A percentile compares a stretch with the other conserved stretches of the same genome.
These are phyloP conservation scores for Rhododendron williamsianum DNA, from an alignment of 148 eudicot species.

Conservation along the genomic window DNA sequence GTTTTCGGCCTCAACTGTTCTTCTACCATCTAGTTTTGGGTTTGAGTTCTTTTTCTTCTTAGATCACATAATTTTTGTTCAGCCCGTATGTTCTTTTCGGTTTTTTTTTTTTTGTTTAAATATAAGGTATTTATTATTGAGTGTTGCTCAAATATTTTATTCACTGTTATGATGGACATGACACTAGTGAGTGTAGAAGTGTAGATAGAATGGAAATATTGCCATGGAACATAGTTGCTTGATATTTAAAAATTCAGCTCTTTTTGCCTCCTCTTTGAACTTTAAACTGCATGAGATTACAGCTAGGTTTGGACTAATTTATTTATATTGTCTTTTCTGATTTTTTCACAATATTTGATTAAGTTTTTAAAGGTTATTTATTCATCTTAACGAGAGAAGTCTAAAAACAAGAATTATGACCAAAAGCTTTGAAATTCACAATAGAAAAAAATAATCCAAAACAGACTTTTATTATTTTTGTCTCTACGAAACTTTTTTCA, in stretches of 20 bases:
- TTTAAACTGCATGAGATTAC: neutral
- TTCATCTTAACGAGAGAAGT: neutral
- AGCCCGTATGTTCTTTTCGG: neutral
- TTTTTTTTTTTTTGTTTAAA: neutral
- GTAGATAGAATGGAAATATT: slow-evolving; percentile 19
- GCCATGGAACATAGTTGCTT: neutral
- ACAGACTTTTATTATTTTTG: neutral
- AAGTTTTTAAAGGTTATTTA: neutral
- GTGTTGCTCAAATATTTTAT: slow-evolving; percentile 21
- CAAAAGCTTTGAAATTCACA: neutral
- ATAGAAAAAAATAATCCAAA: neutral
- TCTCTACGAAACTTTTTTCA: neutral
- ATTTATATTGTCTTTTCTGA: neutral
- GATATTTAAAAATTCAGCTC: neutral
- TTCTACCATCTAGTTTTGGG: slow-evolving; percentile 18
- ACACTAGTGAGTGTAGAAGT: slow-evolving; percentile 24
- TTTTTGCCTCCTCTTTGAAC: neutral
- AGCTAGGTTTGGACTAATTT: neutral
- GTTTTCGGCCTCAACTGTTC: slow-evolving; percentile 33
- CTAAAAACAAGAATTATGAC: neutral
- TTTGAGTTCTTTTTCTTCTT: neutral
- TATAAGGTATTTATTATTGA: slow-evolving; percentile 7
- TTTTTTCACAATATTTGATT: neutral
- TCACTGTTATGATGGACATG: slow-evolving; percentile 14
- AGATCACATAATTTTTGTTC: slow-evolving; percentile 15